phyloP scores from a whole-genome alignment of 441 rosid species.

The Populus hybrid region DNA sequence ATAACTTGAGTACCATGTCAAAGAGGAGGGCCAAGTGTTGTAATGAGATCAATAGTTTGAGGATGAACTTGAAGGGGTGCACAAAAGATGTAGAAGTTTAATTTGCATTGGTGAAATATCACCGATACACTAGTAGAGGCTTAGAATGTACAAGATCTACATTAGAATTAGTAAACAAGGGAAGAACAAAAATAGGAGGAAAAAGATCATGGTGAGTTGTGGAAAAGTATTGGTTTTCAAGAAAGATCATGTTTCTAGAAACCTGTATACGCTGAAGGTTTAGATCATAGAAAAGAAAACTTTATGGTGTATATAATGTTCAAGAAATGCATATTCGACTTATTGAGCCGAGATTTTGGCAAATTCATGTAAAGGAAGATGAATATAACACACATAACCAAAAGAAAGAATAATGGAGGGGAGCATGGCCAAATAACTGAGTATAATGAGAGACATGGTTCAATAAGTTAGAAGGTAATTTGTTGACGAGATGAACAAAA shows the following conservation, averaged over 20 bases:
- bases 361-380: background rate
- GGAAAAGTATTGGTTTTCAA: background rate
- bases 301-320: background rate
- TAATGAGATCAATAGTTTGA: background rate
- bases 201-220: background rate
- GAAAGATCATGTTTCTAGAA: conserved; percentile 2
- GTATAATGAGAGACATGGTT: background rate
- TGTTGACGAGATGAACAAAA: too few species aligned
- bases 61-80: background rate
- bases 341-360: background rate
- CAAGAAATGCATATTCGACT: background rate
- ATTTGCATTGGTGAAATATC: background rate
- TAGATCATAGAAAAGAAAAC: too few species aligned
- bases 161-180: background rate
- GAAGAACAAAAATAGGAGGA: conserved; percentile 3
- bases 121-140: background rate
- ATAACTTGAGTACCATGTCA: background rate
- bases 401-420: background rate
- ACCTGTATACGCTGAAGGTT: background rate
- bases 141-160: background rate
- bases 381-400: background rate
- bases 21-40: conserved; percentile 4
- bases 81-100: background rate
- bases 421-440: background rate
- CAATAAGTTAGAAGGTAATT: background rate